Conservation (phyloP, 2,329 filamentous ascomycete genomes). For the Botrytis porri region DNA sequence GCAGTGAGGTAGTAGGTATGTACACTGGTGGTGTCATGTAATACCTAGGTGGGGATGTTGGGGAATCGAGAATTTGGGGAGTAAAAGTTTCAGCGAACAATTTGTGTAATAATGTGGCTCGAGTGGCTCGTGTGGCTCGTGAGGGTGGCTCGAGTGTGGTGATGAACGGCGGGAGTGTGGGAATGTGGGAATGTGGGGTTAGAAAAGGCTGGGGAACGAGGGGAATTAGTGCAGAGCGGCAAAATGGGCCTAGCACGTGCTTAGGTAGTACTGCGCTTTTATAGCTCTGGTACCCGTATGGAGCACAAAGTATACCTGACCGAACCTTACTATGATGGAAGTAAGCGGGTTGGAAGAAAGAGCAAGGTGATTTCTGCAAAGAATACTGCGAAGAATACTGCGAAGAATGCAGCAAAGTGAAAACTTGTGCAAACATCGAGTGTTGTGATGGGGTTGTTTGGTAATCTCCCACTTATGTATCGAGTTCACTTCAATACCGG, state of each 20-base stretch:
- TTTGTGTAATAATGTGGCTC: background rate
- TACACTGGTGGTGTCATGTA: background rate
- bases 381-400: background rate
- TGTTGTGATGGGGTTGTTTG: background rate
- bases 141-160: background rate
- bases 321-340: background rate
- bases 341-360: background rate
- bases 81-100: background rate
- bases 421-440: background rate
- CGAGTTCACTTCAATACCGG: background rate
- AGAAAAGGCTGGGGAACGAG: background rate
- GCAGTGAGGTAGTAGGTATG: background rate
- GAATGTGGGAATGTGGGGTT: background rate
- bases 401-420: background rate
- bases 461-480: background rate
- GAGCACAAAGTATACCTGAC: background rate
- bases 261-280: background rate
- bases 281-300: background rate
- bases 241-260: background rate
- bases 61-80: background rate
- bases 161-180: background rate
- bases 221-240: background rate
- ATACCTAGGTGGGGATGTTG: background rate
- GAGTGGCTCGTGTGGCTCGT: too few relatives aligned
- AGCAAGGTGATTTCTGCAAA: background rate